Evolutionary conservation across 441 rosid genomes (phyloP).

Genomic region (Codiaeum variegatum): DNA sequence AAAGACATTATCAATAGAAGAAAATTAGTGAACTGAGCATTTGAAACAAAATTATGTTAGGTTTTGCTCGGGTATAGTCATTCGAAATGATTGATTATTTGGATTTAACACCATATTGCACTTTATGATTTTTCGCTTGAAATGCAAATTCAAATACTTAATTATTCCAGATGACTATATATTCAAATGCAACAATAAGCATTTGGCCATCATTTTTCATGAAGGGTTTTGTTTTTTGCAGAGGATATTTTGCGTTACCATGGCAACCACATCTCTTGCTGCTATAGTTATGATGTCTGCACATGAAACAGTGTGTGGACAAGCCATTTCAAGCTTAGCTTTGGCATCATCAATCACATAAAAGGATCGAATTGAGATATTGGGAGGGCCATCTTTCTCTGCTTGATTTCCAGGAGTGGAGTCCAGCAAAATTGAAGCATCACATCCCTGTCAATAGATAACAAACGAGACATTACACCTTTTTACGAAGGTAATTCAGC

Average conservation of each 20-base stretch:
- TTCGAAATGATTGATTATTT: too few species aligned
- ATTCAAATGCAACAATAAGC: too few species aligned
- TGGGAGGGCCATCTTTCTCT: constrained; percentile 80
- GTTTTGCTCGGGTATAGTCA: too few species aligned
- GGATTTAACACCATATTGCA: too few species aligned
- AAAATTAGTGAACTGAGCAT: constrained; percentile 1
- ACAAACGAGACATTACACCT: neutral
- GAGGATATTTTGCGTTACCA: constrained; percentile 36
- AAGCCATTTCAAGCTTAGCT: constrained; percentile 56
- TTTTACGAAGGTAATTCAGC: neutral
- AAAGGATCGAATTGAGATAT: constrained; percentile 62
- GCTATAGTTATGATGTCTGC: constrained; percentile 62
- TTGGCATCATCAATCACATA: constrained; percentile 72
- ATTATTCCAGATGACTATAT: too few species aligned
- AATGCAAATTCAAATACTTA: too few species aligned
- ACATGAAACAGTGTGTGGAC: constrained; percentile 61
- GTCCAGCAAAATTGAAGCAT: constrained; percentile 65
- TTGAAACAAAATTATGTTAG: neutral
- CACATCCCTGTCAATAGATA: constrained; percentile 53
- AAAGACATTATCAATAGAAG: neutral
- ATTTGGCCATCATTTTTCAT: neutral
- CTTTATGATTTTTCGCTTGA: too few species aligned
- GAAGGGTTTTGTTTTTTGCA: neutral
- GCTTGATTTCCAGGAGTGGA: constrained; percentile 60
- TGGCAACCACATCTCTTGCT: constrained; percentile 65